phyloP scores from a whole-genome alignment of 495 filamentous ascomycete species.

The Talaromyces adpressus region DNA sequence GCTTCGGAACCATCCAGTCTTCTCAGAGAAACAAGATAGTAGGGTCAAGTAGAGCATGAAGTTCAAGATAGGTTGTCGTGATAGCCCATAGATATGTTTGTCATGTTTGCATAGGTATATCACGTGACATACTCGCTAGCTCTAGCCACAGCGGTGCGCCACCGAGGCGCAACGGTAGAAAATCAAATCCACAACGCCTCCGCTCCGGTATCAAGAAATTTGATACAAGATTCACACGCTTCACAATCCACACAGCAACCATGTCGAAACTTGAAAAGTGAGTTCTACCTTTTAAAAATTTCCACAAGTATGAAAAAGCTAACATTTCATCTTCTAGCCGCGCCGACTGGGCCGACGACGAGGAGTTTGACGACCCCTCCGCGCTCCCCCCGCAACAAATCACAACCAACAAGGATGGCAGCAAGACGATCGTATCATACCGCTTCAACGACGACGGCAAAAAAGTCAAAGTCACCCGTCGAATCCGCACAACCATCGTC shows the following conservation, averaged over 20 bases:
- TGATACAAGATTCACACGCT: constrained; percentile 18
- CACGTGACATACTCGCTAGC: constrained; percentile 10
- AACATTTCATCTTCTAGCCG: constrained; percentile 37
- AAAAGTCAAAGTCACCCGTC: constrained; percentile 91
- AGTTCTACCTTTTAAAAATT: background rate
- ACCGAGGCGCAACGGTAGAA: background rate
- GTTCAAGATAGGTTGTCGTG: background rate
- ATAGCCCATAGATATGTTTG: background rate
- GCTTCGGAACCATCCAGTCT: too few species aligned
- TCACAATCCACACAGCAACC: constrained; percentile 25
- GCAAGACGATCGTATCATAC: constrained; percentile 89
- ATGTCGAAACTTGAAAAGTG: constrained; percentile 44
- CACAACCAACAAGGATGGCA: constrained; percentile 93
- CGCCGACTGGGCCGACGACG: constrained; percentile 95
- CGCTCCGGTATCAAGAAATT: constrained; percentile 41
- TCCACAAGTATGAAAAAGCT: constrained; percentile 11
- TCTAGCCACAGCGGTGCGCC: constrained; percentile 8
- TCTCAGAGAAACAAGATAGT: background rate
- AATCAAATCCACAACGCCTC: constrained; percentile 46
- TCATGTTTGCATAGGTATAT: background rate
- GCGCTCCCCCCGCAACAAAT: constrained; percentile 79
- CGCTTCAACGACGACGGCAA: constrained; percentile 87
- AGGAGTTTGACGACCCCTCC: constrained; percentile 76
- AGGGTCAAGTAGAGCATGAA: background rate
- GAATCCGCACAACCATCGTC: constrained; percentile 81